Evolutionary conservation across 768 basidiomycete genomes (phyloP).

Genomic region (Gyrodon lividus): DNA sequence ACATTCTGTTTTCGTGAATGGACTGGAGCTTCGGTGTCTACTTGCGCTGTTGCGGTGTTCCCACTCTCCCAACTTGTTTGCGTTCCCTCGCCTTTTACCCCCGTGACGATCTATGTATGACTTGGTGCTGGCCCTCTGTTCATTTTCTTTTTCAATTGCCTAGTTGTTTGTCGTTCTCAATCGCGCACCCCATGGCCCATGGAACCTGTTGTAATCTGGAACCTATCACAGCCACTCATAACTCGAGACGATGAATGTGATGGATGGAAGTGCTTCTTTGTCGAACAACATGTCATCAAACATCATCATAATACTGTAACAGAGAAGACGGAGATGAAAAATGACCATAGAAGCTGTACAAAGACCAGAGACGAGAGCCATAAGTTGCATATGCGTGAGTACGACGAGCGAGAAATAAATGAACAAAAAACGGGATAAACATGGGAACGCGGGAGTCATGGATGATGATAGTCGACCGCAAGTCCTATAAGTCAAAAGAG

Average conservation of each 20-base stretch:
- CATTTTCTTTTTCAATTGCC: not conserved
- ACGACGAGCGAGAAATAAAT: not conserved
- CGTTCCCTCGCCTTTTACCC: slow-evolving; percentile 5
- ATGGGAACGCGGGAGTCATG: not conserved
- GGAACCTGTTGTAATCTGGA: slow-evolving; percentile 25
- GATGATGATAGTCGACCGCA: not conserved
- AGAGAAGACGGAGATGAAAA: not conserved
- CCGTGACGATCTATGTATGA: slow-evolving; percentile 15
- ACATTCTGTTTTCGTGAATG: not conserved
- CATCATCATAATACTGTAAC: too few relatives aligned
- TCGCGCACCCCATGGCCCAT: slow-evolving; percentile 12
- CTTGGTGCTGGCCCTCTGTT: slow-evolving; percentile 10
- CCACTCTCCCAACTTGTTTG: not conserved
- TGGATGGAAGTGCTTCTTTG: not conserved
- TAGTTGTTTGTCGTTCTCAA: slow-evolving; percentile 12
- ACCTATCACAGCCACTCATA: not conserved
- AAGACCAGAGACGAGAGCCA: slow-evolving; percentile 1
- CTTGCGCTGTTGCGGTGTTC: slow-evolving; percentile 1
- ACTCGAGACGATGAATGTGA: too few relatives aligned
- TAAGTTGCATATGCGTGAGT: slow-evolving; percentile 1
- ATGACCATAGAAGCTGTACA: not conserved
- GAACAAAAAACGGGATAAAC: not conserved
- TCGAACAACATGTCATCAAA: too few relatives aligned
- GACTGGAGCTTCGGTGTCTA: not conserved
- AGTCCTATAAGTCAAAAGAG: slow-evolving; percentile 21